Conservation (phyloP, 805 yeast species). For the Osmozyma mogii region DNA sequence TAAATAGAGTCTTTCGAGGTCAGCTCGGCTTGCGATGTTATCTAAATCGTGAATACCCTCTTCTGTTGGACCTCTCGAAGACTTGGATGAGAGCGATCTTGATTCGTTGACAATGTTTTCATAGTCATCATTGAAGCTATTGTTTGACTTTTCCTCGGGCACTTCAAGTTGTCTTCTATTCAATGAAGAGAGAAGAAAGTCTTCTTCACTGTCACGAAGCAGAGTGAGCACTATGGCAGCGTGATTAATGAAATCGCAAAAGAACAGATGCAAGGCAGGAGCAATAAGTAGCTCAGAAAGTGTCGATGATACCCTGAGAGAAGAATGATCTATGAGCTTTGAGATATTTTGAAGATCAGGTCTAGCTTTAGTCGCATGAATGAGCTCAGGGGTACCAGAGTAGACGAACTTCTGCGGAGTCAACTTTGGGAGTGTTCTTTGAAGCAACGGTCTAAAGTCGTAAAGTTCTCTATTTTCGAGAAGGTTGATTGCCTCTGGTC, state of each 20-base stretch:
- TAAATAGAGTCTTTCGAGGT: conserved; percentile 79
- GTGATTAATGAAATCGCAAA: conserved; percentile 49
- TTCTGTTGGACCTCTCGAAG: conserved; percentile 1
- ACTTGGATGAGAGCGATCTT: conserved; percentile 1
- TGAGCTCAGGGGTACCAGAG: conserved; percentile 28
- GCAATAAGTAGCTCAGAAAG: conserved; percentile 26
- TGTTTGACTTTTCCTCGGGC: conserved; percentile 18
- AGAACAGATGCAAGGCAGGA: conserved; percentile 41
- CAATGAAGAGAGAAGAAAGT: conserved; percentile 47
- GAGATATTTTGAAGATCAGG: conserved; percentile 21
- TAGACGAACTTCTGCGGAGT: conserved; percentile 46
- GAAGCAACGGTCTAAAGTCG: conserved; percentile 59
- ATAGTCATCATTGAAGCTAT: conserved; percentile 2
- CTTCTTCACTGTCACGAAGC: conserved; percentile 69
- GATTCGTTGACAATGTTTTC: conserved; percentile 1
- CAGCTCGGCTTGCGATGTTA: conserved; percentile 65
- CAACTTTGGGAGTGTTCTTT: conserved; percentile 56
- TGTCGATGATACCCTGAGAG: conserved; percentile 12
- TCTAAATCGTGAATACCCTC: conserved; percentile 40
- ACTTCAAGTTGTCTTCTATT: conserved; percentile 32
- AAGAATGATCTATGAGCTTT: conserved; percentile 21
- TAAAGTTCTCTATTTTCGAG: conserved; percentile 44
- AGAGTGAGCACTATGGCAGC: conserved; percentile 61
- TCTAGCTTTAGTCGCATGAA: conserved; percentile 20
- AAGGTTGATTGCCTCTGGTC: conserved; percentile 24